Conservation (phyloP, 2,329 filamentous ascomycete genomes). For the Berkeleyomyces basicola region DNA sequence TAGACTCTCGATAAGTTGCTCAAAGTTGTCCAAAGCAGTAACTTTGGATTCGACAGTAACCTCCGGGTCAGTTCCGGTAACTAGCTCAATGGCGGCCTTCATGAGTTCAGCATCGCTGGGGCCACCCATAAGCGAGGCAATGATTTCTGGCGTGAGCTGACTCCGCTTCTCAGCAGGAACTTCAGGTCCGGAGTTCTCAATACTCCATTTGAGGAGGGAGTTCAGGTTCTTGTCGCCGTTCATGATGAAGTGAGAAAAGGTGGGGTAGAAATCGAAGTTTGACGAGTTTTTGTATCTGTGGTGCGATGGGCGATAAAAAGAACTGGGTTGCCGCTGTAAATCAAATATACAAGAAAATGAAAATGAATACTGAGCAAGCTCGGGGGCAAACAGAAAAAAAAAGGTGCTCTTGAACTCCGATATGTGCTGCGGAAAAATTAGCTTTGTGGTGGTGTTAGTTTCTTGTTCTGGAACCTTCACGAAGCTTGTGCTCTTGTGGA, state of each 20-base stretch:
- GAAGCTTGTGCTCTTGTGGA: constrained; percentile 4
- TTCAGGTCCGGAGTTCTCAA: constrained; percentile 29
- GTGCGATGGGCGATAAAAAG: not conserved
- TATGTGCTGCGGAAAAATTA: not conserved
- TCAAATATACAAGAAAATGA: not conserved
- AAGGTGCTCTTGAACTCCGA: not conserved
- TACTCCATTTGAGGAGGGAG: constrained; percentile 64
- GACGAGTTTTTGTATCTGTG: not conserved
- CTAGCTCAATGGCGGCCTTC: constrained; percentile 64
- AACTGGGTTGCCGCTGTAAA: not conserved
- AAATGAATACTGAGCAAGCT: not conserved
- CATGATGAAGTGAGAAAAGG: constrained; percentile 7
- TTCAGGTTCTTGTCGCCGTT: constrained; percentile 42
- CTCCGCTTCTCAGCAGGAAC: constrained; percentile 22
- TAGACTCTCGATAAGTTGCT: constrained; percentile 77
- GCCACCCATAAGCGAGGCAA: constrained; percentile 64
- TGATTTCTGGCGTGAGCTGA: constrained; percentile 48
- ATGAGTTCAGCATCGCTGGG: constrained; percentile 86
- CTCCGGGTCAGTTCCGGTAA: constrained; percentile 44
- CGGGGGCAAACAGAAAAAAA: not conserved
- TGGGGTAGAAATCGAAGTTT: constrained; percentile 7
- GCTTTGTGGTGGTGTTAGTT: not conserved
- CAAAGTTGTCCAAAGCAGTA: constrained; percentile 84
- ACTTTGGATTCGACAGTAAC: constrained; percentile 59
- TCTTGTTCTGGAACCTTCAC: constrained; percentile 14